Base-by-base conservation (phyloP, 768 basidiomycete genomes). In the Suillus subalutaceus region DNA sequence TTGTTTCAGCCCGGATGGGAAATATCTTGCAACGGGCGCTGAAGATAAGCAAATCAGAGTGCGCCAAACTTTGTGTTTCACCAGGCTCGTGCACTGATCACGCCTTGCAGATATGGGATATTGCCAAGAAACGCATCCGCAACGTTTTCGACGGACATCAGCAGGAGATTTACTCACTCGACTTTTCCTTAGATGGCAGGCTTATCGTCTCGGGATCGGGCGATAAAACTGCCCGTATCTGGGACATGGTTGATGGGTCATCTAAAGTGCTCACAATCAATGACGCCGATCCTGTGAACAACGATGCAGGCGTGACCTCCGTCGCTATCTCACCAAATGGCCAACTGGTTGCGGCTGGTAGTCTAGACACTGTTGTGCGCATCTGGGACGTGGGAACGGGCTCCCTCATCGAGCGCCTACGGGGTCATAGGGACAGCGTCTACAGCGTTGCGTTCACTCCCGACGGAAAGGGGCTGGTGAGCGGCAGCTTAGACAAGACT, bases 321-420 rank as follows among this genome's bases (percentile, higher is more conserved):
- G 68, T 77, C 30, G 40, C 76, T 1, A 71, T 78, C 32, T 72
- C 78, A 61, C 40, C 59, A 2, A 65, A 70, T 64, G 82, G 84
- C 4, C 77, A 75, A 57, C 78, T 83, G 63, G 80, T 86, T 23
- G 86, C 85, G 44, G 82, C 85, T 43, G 86, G 85, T 10, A 79
- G 79, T 40, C 78, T 87, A n/a, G 85, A 86, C 70, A 82, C 82
- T 30, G 75, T 81, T 64, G 77, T 87, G 38, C 79, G 86, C 62
- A 77, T 87, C 15, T 87, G 86, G 86, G 80, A 85, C 66, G 74
- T 82, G 63, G 70, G 75, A 53, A 80, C 79, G 4, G 84, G 80
- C 15, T 67, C 66, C n/a, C 73, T 77, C 35, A 63, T 23, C 20
- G 63, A 66, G 6, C 63, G 59, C 6, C 68, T 79, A 32, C 67